Conservation (phyloP, 805 yeast species). For the Nakazawaea anatomiae region DNA sequence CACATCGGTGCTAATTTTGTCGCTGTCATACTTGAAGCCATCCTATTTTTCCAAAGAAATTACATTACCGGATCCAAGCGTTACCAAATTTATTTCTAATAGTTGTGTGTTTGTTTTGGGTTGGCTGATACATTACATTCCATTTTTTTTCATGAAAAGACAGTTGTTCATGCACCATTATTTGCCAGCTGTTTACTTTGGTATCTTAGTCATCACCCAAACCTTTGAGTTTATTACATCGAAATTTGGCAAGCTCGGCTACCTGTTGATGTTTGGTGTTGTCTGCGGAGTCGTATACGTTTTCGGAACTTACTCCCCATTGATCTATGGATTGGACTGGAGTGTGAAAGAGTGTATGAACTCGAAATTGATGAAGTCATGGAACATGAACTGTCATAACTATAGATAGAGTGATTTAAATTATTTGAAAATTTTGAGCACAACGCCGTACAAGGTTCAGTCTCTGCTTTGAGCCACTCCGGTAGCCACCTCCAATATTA, state of each 20-base stretch:
- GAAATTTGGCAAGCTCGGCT: conserved; percentile 23
- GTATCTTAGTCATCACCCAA: conserved; percentile 38
- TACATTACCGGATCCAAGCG: not conserved
- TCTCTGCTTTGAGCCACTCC: conserved; percentile 44
- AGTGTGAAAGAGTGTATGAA: conserved; percentile 30
- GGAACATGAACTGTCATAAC: conserved; percentile 39
- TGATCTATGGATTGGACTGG: conserved; percentile 46
- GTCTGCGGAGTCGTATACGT: conserved; percentile 13
- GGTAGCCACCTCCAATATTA: conserved; percentile 54
- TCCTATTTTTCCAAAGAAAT: not conserved
- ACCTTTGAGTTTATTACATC: conserved; percentile 34
- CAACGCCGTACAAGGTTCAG: not conserved
- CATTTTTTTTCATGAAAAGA: conserved; percentile 85
- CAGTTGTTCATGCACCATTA: conserved; percentile 93
- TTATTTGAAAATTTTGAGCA: not conserved
- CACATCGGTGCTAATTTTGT: conserved; percentile 11
- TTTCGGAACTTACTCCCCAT: conserved; percentile 29
- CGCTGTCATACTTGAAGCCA: conserved; percentile 2
- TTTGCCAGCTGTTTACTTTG: conserved; percentile 85
- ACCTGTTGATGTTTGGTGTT: conserved; percentile 17
- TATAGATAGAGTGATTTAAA: conserved; percentile 13
- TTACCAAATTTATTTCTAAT: not conserved
- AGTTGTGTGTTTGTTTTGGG: conserved; percentile 1
- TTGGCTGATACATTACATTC: conserved; percentile 52
- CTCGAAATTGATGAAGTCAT: conserved; percentile 28